Base-by-base conservation (phyloP, 1,139 yeast genomes). In the Zygoascus hellenicus region DNA sequence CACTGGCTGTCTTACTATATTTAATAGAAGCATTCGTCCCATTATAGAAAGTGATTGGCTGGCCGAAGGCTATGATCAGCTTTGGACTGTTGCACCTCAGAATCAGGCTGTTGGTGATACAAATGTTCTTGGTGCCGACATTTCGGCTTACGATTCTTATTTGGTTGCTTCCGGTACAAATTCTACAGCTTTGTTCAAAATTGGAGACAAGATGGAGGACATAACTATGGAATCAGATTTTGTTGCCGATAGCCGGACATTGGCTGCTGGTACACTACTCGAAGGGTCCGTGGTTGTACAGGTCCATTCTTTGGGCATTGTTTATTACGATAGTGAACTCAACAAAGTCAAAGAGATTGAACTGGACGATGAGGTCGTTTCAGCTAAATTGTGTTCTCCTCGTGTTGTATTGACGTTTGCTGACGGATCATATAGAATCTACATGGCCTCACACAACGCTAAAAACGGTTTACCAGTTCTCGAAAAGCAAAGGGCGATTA, bases 21-120 rank as follows among this genome's bases (percentile, higher is more conserved):
- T 88, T 35, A 78, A 80, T 45, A 77, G 87, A 5, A 80, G 94
- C 0, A 70, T 90, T 40, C 80, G 81, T 45, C 89, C 90, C 51
- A 79, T 84, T 1, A 82, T 86, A 55, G 80, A 86, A 32, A 81
- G 84, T 50, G 78, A 86, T 55, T 76, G 88, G 62, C 83, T 92
- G 86, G 83, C 87, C 11, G 56, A 56, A 2, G 58, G 54, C 6
- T 49, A 57, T 38, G 51, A 51, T 17, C 54, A 54, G n/a, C 38
- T 67, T n/a, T 67, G 70, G 69, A 56, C 71, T 1, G 48, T 67
- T n/a, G 53, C 59, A 17, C 55, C 64, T 34, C 50, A 54, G 34
- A 52, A 49, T 40, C 42, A 46, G 45, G 46, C 46, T 14, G 46
- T 46, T 16, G 48, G 51, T n/a, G 45, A 11, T 30, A 43, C 42